Conservation (phyloP, 2,329 filamentous ascomycete species). For the Neofusicoccum sp. region DNA sequence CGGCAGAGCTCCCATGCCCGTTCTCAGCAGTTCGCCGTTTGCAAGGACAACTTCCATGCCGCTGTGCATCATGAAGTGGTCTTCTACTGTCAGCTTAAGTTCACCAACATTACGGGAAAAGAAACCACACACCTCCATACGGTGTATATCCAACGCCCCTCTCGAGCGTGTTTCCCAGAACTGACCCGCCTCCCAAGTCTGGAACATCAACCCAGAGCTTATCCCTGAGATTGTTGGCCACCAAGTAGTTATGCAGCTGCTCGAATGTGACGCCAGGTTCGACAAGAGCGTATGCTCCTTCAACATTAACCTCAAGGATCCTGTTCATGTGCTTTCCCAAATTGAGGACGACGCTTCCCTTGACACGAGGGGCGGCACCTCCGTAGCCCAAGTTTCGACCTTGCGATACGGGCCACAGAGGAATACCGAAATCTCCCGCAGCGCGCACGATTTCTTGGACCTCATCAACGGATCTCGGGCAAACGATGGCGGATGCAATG, state of each 20-base stretch:
- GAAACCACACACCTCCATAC: conserved; percentile 37
- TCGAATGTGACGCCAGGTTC: conserved; percentile 51
- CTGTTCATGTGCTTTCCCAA: conserved; percentile 44
- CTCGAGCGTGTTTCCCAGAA: conserved; percentile 37
- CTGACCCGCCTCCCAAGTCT: conserved; percentile 34
- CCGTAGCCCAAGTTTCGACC: conserved; percentile 53
- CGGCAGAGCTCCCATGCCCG: conserved; percentile 43
- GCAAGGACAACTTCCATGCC: conserved; percentile 46
- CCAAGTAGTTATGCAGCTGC: conserved; percentile 45
- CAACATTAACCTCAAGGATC: conserved; percentile 40
- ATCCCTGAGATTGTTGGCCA: conserved; percentile 37
- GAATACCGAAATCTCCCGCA: conserved; percentile 35
- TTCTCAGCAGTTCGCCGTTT: conserved; percentile 38
- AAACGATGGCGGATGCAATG: conserved; percentile 44
- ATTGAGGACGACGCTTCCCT: conserved; percentile 47
- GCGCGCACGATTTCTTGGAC: conserved; percentile 32
- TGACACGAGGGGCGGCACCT: conserved; percentile 48
- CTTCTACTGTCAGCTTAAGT: conserved; percentile 42
- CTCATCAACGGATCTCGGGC: conserved; percentile 42
- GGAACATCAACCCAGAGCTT: conserved; percentile 45
- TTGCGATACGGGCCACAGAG: conserved; percentile 34
- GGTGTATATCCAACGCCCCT: conserved; percentile 37
- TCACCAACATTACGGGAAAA: conserved; percentile 41
- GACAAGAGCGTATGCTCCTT: conserved; percentile 43
- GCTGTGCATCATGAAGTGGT: conserved; percentile 47